These are phyloP conservation scores for Blastomyces emzantsi DNA, from an alignment of 2,329 filamentous ascomycete genomes.

Conservation along the genomic window DNA sequence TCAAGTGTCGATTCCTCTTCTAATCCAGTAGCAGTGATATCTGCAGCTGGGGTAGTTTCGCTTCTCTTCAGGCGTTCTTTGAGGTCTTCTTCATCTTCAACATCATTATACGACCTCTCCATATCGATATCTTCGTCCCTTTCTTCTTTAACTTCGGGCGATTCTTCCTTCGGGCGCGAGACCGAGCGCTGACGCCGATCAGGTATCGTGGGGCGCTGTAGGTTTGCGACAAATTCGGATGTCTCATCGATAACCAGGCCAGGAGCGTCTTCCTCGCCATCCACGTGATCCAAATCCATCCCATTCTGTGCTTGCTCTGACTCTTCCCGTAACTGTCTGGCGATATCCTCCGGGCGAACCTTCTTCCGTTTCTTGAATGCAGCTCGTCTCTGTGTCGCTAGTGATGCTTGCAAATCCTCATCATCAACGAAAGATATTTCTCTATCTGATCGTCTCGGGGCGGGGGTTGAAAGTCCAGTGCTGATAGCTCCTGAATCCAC, in stretches of 20 bases:
- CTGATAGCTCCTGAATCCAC: conserved; percentile 52
- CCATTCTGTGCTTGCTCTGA: conserved; percentile 37
- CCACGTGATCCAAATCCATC: conserved; percentile 51
- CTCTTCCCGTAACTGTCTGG: conserved; percentile 64
- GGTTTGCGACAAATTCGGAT: conserved; percentile 81
- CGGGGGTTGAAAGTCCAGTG: conserved; percentile 23
- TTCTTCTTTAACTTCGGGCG: conserved; percentile 39
- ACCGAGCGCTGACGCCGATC: conserved; percentile 41
- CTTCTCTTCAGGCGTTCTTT: conserved; percentile 44
- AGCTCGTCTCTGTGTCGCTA: conserved; percentile 71
- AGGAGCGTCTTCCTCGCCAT: conserved; percentile 43
- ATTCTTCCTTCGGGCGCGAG: conserved; percentile 28
- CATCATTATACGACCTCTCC: conserved; percentile 44
- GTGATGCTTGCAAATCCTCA: conserved; percentile 78
- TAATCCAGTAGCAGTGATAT: conserved; percentile 60
- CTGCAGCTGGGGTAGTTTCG: conserved; percentile 35
- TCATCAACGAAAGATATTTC: conserved; percentile 74
- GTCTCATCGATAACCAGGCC: conserved; percentile 94
- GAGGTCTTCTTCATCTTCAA: conserved; percentile 42
- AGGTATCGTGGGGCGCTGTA: conserved; percentile 57
- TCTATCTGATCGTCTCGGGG: conserved; percentile 54
- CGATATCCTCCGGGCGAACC: conserved; percentile 75
- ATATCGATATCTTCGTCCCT: conserved; percentile 48
- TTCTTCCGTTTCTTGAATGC: conserved; percentile 90
- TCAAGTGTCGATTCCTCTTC: conserved; percentile 77